Percentiles rank a stretch among this genome's conserved stretches.
Evolutionary conservation across 2,329 filamentous ascomycete species (phyloP).

Genomic region (Chaetothyriales sp.): DNA sequence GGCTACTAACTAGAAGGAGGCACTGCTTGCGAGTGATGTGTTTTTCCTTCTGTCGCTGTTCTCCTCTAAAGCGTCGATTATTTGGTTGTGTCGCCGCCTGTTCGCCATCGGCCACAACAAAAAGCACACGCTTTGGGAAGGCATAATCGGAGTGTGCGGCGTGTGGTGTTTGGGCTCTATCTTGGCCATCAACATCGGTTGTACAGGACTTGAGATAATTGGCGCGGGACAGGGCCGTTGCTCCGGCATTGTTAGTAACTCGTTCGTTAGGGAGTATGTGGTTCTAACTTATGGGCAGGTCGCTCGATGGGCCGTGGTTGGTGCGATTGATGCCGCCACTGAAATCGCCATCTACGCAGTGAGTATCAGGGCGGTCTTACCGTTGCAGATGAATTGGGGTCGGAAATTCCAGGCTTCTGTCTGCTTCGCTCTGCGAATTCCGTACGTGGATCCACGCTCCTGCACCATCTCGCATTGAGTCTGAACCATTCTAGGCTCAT

Average conservation of each 20-base stretch:
- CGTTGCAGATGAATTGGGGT: slow-evolving; percentile 7
- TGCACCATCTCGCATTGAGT: not conserved
- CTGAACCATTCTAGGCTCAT: slow-evolving; percentile 8
- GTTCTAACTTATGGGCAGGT: slow-evolving; percentile 2
- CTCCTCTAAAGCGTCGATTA: slow-evolving; percentile 5
- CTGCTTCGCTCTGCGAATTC: slow-evolving; percentile 65
- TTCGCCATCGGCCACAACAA: slow-evolving; percentile 5
- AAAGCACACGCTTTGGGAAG: slow-evolving; percentile 4
- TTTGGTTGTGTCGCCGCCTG: slow-evolving; percentile 5
- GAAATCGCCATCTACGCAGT: slow-evolving; percentile 6
- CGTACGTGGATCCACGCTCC: slow-evolving; percentile 52
- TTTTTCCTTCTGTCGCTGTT: slow-evolving; percentile 9
- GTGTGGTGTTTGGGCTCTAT: slow-evolving; percentile 10
- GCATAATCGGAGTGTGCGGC: slow-evolving; percentile 4
- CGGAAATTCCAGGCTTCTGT: slow-evolving; percentile 52
- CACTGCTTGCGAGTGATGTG: slow-evolving; percentile 7
- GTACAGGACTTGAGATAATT: slow-evolving; percentile 1
- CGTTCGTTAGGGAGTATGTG: not conserved
- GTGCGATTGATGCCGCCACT: slow-evolving; percentile 6
- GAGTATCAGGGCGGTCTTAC: slow-evolving; percentile 7
- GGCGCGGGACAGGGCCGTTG: slow-evolving; percentile 2
- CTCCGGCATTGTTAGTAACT: slow-evolving; percentile 3
- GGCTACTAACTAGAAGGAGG: slow-evolving; percentile 2
- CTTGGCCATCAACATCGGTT: slow-evolving; percentile 5
- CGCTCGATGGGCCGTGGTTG: slow-evolving; percentile 7